Evolutionary conservation across 179 eudicot genomes (phyloP).

Genomic region (Beta lomatogona): DNA sequence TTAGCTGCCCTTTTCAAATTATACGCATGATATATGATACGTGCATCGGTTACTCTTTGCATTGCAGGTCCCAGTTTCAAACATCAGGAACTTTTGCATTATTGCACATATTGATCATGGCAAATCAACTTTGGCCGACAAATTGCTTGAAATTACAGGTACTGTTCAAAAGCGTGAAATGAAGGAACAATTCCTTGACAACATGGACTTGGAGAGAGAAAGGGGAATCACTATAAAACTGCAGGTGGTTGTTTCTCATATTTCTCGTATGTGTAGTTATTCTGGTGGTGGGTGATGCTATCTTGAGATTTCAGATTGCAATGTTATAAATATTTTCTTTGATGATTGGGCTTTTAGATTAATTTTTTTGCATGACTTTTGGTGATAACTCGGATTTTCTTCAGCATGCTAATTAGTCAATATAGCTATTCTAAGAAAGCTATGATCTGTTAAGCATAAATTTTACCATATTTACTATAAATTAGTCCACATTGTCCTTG

Average conservation of each 20-base stretch:
- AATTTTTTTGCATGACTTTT: background rate
- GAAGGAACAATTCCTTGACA: constrained; percentile 99
- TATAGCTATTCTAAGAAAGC: background rate
- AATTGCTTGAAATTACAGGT: constrained; percentile 89
- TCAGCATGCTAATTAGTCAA: background rate
- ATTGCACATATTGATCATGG: constrained; percentile 99
- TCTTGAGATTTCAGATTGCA: background rate
- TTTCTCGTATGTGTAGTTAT: constrained; percentile 9
- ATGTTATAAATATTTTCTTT: background rate
- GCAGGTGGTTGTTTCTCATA: constrained; percentile 55
- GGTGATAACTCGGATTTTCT: background rate
- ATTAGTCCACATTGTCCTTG: background rate
- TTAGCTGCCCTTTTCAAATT: background rate
- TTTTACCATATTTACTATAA: background rate
- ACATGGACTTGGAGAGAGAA: constrained; percentile 99
- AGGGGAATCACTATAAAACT: constrained; percentile 95
- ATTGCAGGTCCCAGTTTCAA: constrained; percentile 86
- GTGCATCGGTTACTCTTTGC: constrained; percentile 27
- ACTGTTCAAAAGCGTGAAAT: constrained; percentile 92
- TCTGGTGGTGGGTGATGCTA: background rate
- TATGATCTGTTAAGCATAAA: background rate
- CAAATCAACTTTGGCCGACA: constrained; percentile 96
- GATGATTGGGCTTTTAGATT: constrained; percentile 6
- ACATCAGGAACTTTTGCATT: constrained; percentile 83
- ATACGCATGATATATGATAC: background rate